Conservation (phyloP, 2,329 filamentous ascomycete genomes). For the Raffaelea deltoideospora region DNA sequence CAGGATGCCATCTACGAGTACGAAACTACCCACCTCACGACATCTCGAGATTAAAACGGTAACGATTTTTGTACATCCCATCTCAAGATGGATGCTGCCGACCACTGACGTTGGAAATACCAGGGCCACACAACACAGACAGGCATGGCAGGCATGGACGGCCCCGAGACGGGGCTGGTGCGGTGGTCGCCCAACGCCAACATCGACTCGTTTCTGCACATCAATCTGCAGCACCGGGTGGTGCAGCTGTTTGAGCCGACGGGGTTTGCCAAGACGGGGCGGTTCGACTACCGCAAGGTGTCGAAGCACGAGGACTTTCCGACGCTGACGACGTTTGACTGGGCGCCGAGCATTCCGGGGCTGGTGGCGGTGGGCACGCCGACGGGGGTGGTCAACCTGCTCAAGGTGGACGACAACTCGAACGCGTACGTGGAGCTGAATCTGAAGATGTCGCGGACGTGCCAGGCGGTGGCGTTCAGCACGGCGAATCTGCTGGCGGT, state of each 20-base stretch:
- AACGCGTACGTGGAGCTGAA: constrained; percentile 51
- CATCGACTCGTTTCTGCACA: constrained; percentile 46
- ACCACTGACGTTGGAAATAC: too few species aligned
- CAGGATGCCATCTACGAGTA: too few species aligned
- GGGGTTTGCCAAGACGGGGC: constrained; percentile 38
- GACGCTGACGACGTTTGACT: constrained; percentile 50
- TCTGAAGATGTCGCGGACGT: constrained; percentile 61
- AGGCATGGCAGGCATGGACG: constrained; percentile 37
- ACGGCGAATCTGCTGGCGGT: constrained; percentile 58
- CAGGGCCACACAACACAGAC: too few species aligned
- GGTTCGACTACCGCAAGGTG: constrained; percentile 41
- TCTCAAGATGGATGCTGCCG: too few species aligned
- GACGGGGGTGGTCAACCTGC: constrained; percentile 58
- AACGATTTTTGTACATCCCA: too few species aligned
- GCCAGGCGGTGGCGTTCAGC: constrained; percentile 71
- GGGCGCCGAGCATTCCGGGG: constrained; percentile 46
- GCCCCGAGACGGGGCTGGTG: constrained; percentile 46
- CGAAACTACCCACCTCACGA: too few species aligned
- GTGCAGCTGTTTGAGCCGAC: constrained; percentile 49
- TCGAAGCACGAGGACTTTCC: constrained; percentile 49
- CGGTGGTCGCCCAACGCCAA: constrained; percentile 49
- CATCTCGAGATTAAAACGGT: too few species aligned
- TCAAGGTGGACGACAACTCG: constrained; percentile 56
- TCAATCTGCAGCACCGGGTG: constrained; percentile 48
- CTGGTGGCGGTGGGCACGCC: constrained; percentile 62